A percentile compares a stretch with the other conserved stretches of the same genome.
These are phyloP conservation scores for Geoglossum cookeanum DNA, from an alignment of 2,329 filamentous ascomycete species.

Conservation along the genomic window DNA sequence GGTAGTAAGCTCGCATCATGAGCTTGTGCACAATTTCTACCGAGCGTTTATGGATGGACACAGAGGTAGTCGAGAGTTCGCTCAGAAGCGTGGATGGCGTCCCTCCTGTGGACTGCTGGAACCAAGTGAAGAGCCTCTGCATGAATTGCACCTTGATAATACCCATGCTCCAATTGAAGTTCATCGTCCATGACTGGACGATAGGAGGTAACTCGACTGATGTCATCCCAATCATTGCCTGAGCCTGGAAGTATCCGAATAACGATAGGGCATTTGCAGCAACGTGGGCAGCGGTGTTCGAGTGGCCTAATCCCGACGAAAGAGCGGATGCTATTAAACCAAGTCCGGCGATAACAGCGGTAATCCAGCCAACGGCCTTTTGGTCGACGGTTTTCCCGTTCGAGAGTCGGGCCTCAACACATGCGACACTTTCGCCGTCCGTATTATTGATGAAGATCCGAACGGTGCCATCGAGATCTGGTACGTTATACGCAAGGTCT, in stretches of 20 bases:
- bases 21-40: conserved; percentile 26
- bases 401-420: conserved; percentile 70
- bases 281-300: conserved; percentile 86
- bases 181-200: conserved; percentile 84
- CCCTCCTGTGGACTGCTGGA: conserved; percentile 81
- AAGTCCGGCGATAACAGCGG: conserved; percentile 70
- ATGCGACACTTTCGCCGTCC: conserved; percentile 49
- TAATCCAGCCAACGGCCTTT: conserved; percentile 72
- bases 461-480: conserved; percentile 76
- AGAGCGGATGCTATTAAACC: conserved; percentile 72
- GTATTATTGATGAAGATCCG: conserved; percentile 63
- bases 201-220: conserved; percentile 69
- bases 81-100: conserved; percentile 63
- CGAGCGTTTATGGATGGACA: conserved; percentile 61
- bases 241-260: conserved; percentile 85
- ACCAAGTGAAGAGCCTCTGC: conserved; percentile 83
- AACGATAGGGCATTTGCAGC: conserved; percentile 87
- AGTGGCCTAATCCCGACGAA: conserved; percentile 76
- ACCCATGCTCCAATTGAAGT: conserved; percentile 97
- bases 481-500: conserved; percentile 72
- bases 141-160: conserved; percentile 78
- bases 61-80: conserved; percentile 52
- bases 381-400: conserved; percentile 89
- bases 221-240: conserved; percentile 77
- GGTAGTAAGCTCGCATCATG: conserved; percentile 32